phyloP scores from a whole-genome alignment of 2,329 filamentous ascomycete genomes.

The Leptographium wingfieldii region DNA sequence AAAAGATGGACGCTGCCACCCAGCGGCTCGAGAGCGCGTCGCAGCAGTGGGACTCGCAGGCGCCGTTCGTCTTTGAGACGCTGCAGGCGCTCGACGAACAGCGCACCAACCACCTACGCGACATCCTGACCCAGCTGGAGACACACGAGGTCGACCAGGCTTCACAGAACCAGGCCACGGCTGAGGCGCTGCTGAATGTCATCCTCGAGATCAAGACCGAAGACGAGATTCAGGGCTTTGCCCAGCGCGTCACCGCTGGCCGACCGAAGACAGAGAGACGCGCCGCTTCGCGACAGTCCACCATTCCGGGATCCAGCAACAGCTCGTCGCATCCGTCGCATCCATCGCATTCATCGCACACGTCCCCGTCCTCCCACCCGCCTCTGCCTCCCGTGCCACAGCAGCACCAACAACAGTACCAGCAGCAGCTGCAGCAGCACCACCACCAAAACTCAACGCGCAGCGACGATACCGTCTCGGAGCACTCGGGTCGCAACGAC shows the following conservation, averaged over 20 bases:
- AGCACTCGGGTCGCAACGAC: constrained; percentile 31
- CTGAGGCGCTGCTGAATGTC: constrained; percentile 68
- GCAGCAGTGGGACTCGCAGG: constrained; percentile 84
- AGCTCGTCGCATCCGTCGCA: constrained; percentile 17
- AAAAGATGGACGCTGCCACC: constrained; percentile 64
- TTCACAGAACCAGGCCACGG: constrained; percentile 59
- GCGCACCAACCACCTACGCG: constrained; percentile 77
- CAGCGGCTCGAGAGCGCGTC: constrained; percentile 64
- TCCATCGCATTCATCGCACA: constrained; percentile 3
- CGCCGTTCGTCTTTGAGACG: constrained; percentile 87
- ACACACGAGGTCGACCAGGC: constrained; percentile 86
- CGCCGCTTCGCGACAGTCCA: constrained; percentile 28
- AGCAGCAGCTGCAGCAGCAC: neutral
- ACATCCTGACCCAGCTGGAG: constrained; percentile 82
- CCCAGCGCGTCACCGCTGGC: constrained; percentile 29
- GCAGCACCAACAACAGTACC: neutral
- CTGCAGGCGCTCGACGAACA: constrained; percentile 85
- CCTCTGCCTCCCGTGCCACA: constrained; percentile 3
- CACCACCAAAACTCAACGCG: neutral
- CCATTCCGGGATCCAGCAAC: constrained; percentile 18
- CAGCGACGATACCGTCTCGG: constrained; percentile 26
- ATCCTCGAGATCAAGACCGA: constrained; percentile 78
- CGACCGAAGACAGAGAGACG: constrained; percentile 31
- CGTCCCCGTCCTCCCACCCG: neutral
- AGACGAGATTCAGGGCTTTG: constrained; percentile 72